A percentile compares a stretch with the other conserved stretches of the same genome.
Conservation (phyloP, 139 green algal genomes). For the Trebouxia sp. region DNA sequence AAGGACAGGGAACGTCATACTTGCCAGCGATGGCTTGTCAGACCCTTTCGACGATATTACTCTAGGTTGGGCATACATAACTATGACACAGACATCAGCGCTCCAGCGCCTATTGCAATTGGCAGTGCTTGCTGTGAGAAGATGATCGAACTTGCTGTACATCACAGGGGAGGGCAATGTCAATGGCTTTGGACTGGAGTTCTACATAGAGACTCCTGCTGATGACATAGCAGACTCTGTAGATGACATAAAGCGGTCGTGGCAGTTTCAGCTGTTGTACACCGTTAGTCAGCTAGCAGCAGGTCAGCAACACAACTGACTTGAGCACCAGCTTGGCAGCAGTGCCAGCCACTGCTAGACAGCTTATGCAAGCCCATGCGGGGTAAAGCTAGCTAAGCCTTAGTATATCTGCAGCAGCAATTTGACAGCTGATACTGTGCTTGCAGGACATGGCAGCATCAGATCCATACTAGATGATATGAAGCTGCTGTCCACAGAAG, state of each 20-base stretch:
- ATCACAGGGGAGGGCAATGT: conserved; percentile 56
- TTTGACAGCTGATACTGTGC: neutral
- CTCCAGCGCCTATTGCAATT: neutral
- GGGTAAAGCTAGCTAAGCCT: too few relatives aligned
- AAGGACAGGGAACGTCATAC: conserved; percentile 48
- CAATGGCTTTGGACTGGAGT: conserved; percentile 66
- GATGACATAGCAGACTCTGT: conserved; percentile 46
- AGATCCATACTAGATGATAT: conserved; percentile 62
- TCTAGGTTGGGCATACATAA: conserved; percentile 35
- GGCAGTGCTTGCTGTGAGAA: neutral
- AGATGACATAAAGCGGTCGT: conserved; percentile 52
- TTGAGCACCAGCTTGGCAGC: neutral
- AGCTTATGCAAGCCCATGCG: neutral
- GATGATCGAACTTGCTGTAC: neutral
- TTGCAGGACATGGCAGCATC: conserved; percentile 54
- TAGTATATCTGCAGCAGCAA: too few relatives aligned
- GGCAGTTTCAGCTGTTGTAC: conserved; percentile 69
- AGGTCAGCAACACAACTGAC: neutral
- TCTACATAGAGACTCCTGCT: conserved; percentile 62
- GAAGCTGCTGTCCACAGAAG: conserved; percentile 64
- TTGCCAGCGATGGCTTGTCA: conserved; percentile 55
- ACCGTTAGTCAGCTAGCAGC: conserved; percentile 66
- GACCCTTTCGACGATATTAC: conserved; percentile 66
- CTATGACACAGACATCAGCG: neutral
- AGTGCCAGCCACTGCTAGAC: too few relatives aligned